Evolutionary conservation across 192 early-diverging fungal genomes (phyloP).

Genomic region (Backusella australiensis): DNA sequence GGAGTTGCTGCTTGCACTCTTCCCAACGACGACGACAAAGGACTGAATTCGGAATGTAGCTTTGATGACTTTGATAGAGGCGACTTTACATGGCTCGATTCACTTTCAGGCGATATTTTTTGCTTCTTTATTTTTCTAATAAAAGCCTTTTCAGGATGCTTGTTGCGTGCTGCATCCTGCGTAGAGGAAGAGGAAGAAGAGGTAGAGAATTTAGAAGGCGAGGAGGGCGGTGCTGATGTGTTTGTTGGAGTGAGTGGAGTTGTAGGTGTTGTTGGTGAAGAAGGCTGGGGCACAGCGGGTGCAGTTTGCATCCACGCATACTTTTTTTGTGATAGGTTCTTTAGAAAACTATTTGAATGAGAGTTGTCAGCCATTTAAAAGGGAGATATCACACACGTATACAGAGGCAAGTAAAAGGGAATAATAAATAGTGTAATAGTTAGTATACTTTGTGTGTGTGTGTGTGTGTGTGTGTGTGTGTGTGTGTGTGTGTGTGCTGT

Average conservation of each 20-base stretch:
- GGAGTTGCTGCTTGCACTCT: not conserved
- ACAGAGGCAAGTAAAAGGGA: not conserved
- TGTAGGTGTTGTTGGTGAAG: not conserved
- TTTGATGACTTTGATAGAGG: not conserved
- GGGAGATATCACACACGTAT: not conserved
- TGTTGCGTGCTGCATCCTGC: not conserved
- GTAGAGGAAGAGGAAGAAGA: not conserved
- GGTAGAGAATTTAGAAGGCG: not conserved
- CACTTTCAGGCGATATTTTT: slow-evolving; percentile 14
- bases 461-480: not conserved
- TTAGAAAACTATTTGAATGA: slow-evolving; percentile 22
- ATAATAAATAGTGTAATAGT: not conserved
- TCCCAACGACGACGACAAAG: not conserved
- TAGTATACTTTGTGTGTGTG: not conserved
- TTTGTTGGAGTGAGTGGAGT: not conserved
- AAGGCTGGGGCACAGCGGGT: not conserved
- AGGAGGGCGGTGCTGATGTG: not conserved
- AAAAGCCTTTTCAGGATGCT: slow-evolving; percentile 4
- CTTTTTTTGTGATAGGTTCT: slow-evolving; percentile 34
- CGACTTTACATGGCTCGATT: not conserved
- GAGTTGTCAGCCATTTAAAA: slow-evolving; percentile 16
- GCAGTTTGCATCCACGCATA: slow-evolving; percentile 36
- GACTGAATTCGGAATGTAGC: not conserved
- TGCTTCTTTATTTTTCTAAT: slow-evolving; percentile 8
- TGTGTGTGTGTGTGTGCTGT: not conserved